Evolutionary conservation across 192 early-diverging fungal species (phyloP), one percentile per base, ranked within the genome.

Genomic region (Gamsiella multidivaricata): DNA sequence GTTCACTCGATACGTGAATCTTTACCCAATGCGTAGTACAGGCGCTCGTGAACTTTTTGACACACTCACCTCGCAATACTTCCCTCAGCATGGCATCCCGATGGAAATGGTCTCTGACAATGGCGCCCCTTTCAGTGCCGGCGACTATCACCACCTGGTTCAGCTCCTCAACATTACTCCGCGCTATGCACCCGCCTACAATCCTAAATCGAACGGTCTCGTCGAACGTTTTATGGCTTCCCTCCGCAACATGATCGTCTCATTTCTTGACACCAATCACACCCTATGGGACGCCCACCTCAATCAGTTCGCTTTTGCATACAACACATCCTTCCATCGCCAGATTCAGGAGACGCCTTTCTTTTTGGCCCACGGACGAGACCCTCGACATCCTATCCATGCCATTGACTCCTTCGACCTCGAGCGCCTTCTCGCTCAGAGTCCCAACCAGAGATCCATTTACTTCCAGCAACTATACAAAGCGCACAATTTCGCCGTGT

Each of bases 181-280:
- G 2, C 36, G 18, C 5, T 58, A 58, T 33, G 34, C 55, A 5
- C 39, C 61, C 5, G 43, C 70, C 5, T 65, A 73, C 47, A 63
- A 65, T 28, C 71, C 62, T 15, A 55, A 75, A 26, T 65, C 56
- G 2, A 73, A 65, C 22, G 62, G 62, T 1, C 36, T 63, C 29
- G 62, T 73, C 3, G 70, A 73, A 20, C 43, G 56, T 1, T 60
- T 65, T 36, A 73, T 73, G 62, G 34, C 23, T 7, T 42, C 47
- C 3, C 36, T 73, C 0, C 49, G 52, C 28, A 61, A 52, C 15
- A 54, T 70, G 53, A 72, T 72, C 5, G 32, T 37, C 3, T 23
- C 53, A 0, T 72, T 28, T 15, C 20, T 45, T 0, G 59, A 54
- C 33, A 45, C n/a, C 11, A 23, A 42, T 14, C 46, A 60, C 36